Evolutionary conservation across 495 filamentous ascomycete species (phyloP), one percentile per base, ranked within the genome.

Genomic region (Tirmania nivea): DNA sequence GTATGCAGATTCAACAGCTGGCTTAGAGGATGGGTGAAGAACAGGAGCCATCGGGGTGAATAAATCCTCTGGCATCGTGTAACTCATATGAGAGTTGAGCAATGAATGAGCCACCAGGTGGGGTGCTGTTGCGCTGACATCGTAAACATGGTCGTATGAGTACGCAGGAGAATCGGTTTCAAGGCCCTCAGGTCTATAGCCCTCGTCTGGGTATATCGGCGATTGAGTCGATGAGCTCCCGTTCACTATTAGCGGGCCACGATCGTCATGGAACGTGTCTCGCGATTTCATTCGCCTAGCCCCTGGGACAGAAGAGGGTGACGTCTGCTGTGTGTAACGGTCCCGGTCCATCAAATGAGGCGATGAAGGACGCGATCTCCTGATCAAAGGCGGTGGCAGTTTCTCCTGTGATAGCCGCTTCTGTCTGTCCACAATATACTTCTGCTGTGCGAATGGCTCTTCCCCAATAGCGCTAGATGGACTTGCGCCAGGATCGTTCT

Each of bases 391-490:
- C 36, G 56, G 53, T 50, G 60, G 49, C 48, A 59, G 49, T 17
- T 52, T 50, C 19, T 60, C 57, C n/a, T 56, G 53, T 8, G 59
- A 59, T 49, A 34, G 60, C 57, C 59, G 71, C 70, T 25, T 75
- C 66, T 54, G 55, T 14, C 31, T 59, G 56, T 25, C 62, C 48
- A 51, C 65, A 48, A 19, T 61, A 53, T 54, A 65, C 63, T 59
- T 69, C 67, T 45, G 62, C 34, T 54, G 64, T 64, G 56, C 56
- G 54, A 55, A 58, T 20, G 34, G 67, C 65, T 61, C 56, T 53
- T 67, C 69, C 39, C 68, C 68, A 21, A 62, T 54, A 14, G 52
- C 67, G 25, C 62, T 34, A 39, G 69, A 63, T 59, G 54, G 59
- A 59, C 58, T 61, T 36, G 60, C 66, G 51, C 51, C 60, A 35